A percentile compares a stretch with the other conserved stretches of the same genome.
These are phyloP conservation scores for Symbiodinium pilosum DNA, from an alignment of 73 alveolate species.

Conservation along the genomic window DNA sequence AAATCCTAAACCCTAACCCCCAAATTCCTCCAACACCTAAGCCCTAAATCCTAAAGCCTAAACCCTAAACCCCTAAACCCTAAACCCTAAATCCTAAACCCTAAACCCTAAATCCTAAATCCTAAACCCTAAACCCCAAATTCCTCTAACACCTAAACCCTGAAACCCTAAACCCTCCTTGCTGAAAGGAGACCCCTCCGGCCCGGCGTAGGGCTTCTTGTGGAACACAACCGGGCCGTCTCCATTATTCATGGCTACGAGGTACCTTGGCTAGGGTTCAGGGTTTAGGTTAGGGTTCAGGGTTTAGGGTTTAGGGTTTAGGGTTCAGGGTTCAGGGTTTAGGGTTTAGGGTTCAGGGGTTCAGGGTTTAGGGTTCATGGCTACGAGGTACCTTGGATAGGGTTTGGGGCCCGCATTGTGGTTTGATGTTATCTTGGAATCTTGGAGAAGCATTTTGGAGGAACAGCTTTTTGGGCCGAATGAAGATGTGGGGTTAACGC, in stretches of 20 bases:
- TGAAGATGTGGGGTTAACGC: no score
- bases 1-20: background rate
- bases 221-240: conserved; percentile 76
- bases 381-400: conserved; percentile 5
- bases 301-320: background rate
- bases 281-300: background rate
- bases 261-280: background rate
- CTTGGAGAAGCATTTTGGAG: no score
- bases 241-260: conserved; percentile 59
- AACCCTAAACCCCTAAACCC: no score
- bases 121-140: background rate
- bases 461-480: no score
- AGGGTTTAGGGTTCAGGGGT: background rate
- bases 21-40: no score
- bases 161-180: background rate
- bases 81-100: background rate
- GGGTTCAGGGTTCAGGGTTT: background rate
- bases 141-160: background rate
- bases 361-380: no score
- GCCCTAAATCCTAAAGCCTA: background rate
- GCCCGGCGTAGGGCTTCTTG: background rate
- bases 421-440: no score
- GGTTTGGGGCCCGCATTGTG: background rate
- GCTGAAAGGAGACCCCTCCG: background rate
- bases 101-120: background rate